A percentile compares a stretch with the other conserved stretches of the same genome.
Evolutionary conservation across 176 grass and related monocot genomes (phyloP).

Genomic region (maize (Zea mays)): DNA sequence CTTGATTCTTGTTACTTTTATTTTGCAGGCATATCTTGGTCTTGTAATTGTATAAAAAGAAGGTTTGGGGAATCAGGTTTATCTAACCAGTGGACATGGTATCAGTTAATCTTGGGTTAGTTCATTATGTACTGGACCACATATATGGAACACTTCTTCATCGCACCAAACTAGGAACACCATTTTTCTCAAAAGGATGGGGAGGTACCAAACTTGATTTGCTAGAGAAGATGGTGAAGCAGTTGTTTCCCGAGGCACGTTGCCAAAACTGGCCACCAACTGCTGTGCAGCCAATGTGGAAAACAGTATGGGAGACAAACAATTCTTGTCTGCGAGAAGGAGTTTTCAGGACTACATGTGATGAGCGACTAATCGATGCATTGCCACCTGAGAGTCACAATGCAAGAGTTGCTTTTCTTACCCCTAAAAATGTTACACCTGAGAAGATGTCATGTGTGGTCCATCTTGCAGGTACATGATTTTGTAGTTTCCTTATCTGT

Average conservation of each 20-base stretch:
- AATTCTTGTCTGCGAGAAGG: conserved; percentile 75
- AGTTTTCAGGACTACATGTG: conserved; percentile 75
- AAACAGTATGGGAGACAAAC: conserved; percentile 87
- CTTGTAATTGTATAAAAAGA: not conserved
- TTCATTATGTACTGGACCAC: conserved; percentile 84
- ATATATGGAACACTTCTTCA: conserved; percentile 82
- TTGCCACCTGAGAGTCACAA: conserved; percentile 81
- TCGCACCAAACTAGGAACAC: conserved; percentile 73
- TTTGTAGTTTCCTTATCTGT: conserved; percentile 25
- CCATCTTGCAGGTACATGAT: conserved; percentile 81
- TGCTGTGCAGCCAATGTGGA: conserved; percentile 68
- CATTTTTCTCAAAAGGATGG: conserved; percentile 95
- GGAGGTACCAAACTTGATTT: conserved; percentile 78
- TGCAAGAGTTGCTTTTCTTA: conserved; percentile 89
- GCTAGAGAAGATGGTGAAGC: conserved; percentile 85
- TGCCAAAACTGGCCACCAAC: conserved; percentile 66
- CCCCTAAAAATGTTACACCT: conserved; percentile 64
- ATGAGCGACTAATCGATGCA: conserved; percentile 61
- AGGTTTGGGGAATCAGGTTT: not conserved
- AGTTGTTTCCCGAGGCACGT: conserved; percentile 64
- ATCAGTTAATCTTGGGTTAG: conserved; percentile 74
- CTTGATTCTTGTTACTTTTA: conserved; percentile 10
- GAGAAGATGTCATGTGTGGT: conserved; percentile 90
- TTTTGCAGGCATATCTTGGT: conserved; percentile 14
- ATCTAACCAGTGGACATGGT: conserved; percentile 60